Base-by-base conservation (phyloP, 2,329 filamentous ascomycete species). In the Tolypocladium amazonense region DNA sequence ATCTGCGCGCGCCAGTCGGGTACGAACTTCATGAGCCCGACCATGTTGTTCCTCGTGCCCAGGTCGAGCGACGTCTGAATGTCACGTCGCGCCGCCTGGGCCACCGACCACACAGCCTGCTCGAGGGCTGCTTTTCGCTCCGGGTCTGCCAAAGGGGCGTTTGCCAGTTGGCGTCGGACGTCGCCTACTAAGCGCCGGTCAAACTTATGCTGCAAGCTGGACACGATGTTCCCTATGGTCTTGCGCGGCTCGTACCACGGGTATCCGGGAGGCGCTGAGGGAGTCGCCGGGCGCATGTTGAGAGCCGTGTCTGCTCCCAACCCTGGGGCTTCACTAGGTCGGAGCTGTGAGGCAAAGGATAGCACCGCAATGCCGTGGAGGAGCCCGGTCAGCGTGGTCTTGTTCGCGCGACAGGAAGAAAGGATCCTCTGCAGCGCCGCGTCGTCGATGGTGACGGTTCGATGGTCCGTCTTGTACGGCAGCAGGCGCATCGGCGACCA, bases 331-430 rank as follows among this genome's bases (percentile, higher is more conserved):
- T 61, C 39, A 6, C 63, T 45, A 2, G 53, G 38, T 2, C 53
- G 7, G 0, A 64, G 56, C 52, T 64, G 64, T 4, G 57, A 56
- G 7, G 68, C 62, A 8, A 72, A 59, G 9, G 66, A 68, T 1
- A 57, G 57, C 4, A 70, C 57, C 1, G 58, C 56, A 3, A 72
- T 54, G 14, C 63, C 66, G 25, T 71, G 64, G 20, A 72, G 56
- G 15, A 72, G 62, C 8, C 64, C 69, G 14, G 70, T 69, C 6
- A 72, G 52, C 1, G 69, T 72, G 2, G 70, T 71, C 15, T 64
- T 58, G 47, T 70, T 62, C 23, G 59, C 43, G n/a, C 69, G 63
- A 45, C 70, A 72, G 9, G 61, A 61, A 18, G 41, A 43, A 2
- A 71, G 43, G 9, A 71, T 55, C 9, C 43, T 61, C 37, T 65